Conservation (phyloP, 2,329 filamentous ascomycete species). For the Botrytis elliptica region DNA sequence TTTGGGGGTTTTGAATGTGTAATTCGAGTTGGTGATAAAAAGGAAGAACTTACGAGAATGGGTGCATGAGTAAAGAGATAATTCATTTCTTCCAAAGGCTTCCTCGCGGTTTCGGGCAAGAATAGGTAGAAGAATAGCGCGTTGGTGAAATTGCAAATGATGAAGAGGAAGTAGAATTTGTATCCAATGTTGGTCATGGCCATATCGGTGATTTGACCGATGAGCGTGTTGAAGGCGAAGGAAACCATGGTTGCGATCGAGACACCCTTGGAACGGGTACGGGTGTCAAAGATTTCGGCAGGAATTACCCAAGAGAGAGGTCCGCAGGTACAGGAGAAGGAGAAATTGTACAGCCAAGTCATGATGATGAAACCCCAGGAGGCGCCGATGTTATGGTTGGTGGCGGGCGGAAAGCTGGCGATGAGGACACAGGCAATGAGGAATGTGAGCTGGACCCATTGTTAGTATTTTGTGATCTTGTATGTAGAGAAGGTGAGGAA, state of each 20-base stretch:
- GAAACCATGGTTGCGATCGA: conserved; percentile 70
- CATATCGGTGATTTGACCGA: conserved; percentile 65
- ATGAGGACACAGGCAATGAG: conserved; percentile 61
- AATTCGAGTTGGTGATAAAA: neutral
- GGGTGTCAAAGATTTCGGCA: conserved; percentile 73
- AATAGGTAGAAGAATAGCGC: conserved; percentile 66
- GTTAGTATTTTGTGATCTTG: neutral
- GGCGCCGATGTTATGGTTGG: conserved; percentile 51
- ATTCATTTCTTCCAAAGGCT: conserved; percentile 56
- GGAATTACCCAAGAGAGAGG: conserved; percentile 53
- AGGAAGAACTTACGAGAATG: conserved; percentile 45
- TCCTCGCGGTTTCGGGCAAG: conserved; percentile 63
- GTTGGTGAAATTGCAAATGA: conserved; percentile 67
- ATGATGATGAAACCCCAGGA: conserved; percentile 66
- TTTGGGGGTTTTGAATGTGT: neutral
- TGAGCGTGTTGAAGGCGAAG: conserved; percentile 77
- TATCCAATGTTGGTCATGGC: conserved; percentile 49
- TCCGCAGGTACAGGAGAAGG: conserved; percentile 68
- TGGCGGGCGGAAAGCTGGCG: conserved; percentile 58
- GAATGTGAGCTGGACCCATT: conserved; percentile 47
- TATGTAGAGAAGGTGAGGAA: neutral
- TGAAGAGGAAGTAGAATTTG: conserved; percentile 56
- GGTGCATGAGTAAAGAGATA: conserved; percentile 49
- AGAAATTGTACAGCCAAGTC: conserved; percentile 81
- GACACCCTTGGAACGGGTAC: conserved; percentile 71